phyloP scores from a whole-genome alignment of 2,329 filamentous ascomycete species.

The Malbranchea zuffiana region DNA sequence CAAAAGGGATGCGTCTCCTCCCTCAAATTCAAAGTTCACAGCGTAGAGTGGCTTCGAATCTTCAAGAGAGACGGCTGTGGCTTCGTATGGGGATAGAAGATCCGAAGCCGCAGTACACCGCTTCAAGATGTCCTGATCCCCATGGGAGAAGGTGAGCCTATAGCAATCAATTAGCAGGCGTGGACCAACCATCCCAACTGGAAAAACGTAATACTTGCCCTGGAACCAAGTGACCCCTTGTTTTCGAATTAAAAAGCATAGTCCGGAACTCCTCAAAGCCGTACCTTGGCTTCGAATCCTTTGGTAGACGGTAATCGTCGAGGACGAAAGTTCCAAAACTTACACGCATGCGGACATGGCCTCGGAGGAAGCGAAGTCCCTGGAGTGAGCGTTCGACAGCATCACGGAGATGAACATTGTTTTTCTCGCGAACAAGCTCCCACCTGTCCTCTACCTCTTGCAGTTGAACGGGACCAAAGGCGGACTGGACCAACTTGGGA shows the following conservation, averaged over 20 bases:
- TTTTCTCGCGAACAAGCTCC: constrained; percentile 20
- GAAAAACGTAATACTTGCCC: constrained; percentile 21
- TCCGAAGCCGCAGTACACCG: constrained; percentile 22
- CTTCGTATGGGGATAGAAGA: constrained; percentile 22
- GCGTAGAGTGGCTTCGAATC: constrained; percentile 26
- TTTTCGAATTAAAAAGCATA: constrained; percentile 30
- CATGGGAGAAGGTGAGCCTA: constrained; percentile 19
- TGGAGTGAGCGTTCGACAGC: constrained; percentile 25
- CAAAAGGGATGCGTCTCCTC: constrained; percentile 21
- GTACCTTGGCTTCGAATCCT: constrained; percentile 20
- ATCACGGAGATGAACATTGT: constrained; percentile 22
- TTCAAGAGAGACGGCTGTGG: constrained; percentile 16
- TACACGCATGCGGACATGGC: constrained; percentile 33
- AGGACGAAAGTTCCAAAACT: constrained; percentile 35
- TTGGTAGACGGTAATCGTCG: constrained; percentile 25
- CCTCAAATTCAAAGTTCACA: constrained; percentile 33
- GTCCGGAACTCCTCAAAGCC: constrained; percentile 31
- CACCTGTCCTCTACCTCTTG: constrained; percentile 18
- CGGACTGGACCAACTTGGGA: constrained; percentile 18
- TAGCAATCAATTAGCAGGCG: neutral
- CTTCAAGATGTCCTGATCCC: constrained; percentile 21
- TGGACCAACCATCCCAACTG: neutral
- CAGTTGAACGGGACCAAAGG: constrained; percentile 13
- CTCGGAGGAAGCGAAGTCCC: constrained; percentile 24
- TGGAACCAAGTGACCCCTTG: constrained; percentile 28